phyloP scores from a whole-genome alignment of 2,329 filamentous ascomycete genomes.

The Verticillium klebahnii region DNA sequence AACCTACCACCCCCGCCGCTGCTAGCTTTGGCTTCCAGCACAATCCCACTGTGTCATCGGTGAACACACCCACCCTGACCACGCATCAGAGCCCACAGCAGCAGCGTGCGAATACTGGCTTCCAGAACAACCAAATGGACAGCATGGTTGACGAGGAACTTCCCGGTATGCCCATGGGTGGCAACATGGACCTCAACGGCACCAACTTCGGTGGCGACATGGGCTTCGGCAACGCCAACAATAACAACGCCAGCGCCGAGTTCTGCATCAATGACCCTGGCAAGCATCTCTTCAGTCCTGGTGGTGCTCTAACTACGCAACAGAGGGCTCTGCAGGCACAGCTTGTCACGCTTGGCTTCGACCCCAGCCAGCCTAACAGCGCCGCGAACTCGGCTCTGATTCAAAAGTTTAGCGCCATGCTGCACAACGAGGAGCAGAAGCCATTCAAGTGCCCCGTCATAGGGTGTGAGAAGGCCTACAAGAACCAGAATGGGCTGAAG shows the following conservation, averaged over 20 bases:
- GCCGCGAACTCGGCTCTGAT: conserved; percentile 61
- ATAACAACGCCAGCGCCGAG: conserved; percentile 40
- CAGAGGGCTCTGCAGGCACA: conserved; percentile 64
- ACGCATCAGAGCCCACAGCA: conserved; percentile 64
- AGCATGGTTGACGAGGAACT: conserved; percentile 71
- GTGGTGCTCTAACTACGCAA: conserved; percentile 61
- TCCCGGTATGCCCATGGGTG: conserved; percentile 57
- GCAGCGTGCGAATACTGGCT: conserved; percentile 18
- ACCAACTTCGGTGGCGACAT: conserved; percentile 49
- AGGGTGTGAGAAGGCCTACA: conserved; percentile 98
- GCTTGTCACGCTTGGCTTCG: conserved; percentile 68
- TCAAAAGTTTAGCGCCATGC: conserved; percentile 54
- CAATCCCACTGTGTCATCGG: conserved; percentile 94
- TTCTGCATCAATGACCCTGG: conserved; percentile 86
- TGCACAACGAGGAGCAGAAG: conserved; percentile 86
- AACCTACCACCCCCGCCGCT: conserved; percentile 78
- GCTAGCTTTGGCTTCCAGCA: conserved; percentile 77
- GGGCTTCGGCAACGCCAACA: conserved; percentile 47
- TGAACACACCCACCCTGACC: conserved; percentile 88
- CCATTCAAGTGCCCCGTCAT: conserved; percentile 97
- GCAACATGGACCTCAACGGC: conserved; percentile 54
- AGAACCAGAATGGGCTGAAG: conserved; percentile 98
- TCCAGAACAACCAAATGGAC: conserved; percentile 55
- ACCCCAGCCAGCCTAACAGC: conserved; percentile 71
- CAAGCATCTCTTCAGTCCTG: conserved; percentile 87